Base-by-base conservation (phyloP, 768 basidiomycete species). In the Erythrobasidium yunnanense region DNA sequence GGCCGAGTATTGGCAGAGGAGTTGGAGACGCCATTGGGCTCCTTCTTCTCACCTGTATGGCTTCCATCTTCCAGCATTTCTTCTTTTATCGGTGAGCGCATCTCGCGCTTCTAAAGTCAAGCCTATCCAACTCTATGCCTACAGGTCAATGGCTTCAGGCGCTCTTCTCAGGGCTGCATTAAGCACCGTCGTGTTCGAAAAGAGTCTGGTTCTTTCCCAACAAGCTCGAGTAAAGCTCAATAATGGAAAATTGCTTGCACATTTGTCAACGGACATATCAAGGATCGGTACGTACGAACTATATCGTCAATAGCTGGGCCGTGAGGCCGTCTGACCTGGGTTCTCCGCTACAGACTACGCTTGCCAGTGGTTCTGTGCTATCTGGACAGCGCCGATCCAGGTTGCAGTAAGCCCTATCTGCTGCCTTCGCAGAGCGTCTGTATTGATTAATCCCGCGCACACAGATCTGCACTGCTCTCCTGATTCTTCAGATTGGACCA, bases 201-300 rank as follows among this genome's bases (percentile, higher is more conserved):
- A 86, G 47, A 84, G 86, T 0, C 79, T 95, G 20, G 81, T 78
- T 27, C 80, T 96, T 32, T 86, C 87, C 1, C 82, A 86, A n/a
- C 84, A 88, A 42, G 83, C 89, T 4, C 83, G 92, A 5, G 84
- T 84, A 0, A 84, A 82, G 7, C 80, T 91, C 47, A 83, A 87
- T 1, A 95, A 89, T 71, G 92, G 90, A 22, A 86, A 87, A 73
- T 81, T 95, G 7, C 85, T 95, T 68, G 91, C 90, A 69, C 90
- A 93, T 77, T 91, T 97, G 67, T 90, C 88, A 3, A 89, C 87
- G 0, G 90, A 91, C 73, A 84, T 92, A 20, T 90, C 87, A 30
- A 83, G 91, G 22, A 87, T 96, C 73, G 90, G 95, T 42, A n/a
- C 38, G 38, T 42, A 42, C 11, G n/a, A 11, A 42, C n/a, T n/a